Evolutionary conservation across 225 moss, liverwort and hornwort species (phyloP).

Genomic region (Marchantia polymorpha): DNA sequence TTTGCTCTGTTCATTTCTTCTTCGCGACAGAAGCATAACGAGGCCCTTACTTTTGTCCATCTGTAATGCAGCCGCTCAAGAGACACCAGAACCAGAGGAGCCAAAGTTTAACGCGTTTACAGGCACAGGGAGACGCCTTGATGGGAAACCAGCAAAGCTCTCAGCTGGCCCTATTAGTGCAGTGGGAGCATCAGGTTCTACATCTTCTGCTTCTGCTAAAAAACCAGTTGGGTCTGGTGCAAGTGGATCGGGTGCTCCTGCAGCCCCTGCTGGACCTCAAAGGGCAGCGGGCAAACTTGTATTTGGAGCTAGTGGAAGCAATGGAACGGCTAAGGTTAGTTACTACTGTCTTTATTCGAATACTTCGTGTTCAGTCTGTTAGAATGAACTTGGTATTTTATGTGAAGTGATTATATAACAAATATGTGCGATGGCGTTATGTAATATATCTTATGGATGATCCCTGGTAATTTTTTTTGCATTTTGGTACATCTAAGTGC

Average conservation of each 20-base stretch:
- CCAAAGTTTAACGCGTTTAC: slow-evolving; percentile 76
- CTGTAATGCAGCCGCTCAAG: slow-evolving; percentile 39
- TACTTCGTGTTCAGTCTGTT: not conserved
- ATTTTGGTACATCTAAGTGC: too few relatives aligned
- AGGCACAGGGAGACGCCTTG: slow-evolving; percentile 81
- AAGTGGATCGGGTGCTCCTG: slow-evolving; percentile 56
- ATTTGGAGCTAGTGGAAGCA: slow-evolving; percentile 70
- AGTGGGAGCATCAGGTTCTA: slow-evolving; percentile 30
- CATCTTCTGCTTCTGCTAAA: slow-evolving; percentile 36
- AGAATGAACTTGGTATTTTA: not conserved
- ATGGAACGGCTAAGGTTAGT: slow-evolving; percentile 59
- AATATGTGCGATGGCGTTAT: too few relatives aligned
- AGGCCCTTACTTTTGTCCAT: not conserved
- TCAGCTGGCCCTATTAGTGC: slow-evolving; percentile 47
- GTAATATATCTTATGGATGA: too few relatives aligned
- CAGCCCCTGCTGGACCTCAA: slow-evolving; percentile 46
- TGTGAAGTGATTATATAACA: not conserved
- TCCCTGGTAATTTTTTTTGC: too few relatives aligned
- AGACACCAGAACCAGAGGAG: slow-evolving; percentile 56
- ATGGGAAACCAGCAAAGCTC: slow-evolving; percentile 83
- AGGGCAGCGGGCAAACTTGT: slow-evolving; percentile 88
- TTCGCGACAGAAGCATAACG: not conserved
- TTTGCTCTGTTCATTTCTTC: not conserved
- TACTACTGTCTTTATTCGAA: not conserved
- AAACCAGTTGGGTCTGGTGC: slow-evolving; percentile 36